phyloP scores from a whole-genome alignment of 1,284 basidiomycete species.

The Taiwanofungus camphoratus region DNA sequence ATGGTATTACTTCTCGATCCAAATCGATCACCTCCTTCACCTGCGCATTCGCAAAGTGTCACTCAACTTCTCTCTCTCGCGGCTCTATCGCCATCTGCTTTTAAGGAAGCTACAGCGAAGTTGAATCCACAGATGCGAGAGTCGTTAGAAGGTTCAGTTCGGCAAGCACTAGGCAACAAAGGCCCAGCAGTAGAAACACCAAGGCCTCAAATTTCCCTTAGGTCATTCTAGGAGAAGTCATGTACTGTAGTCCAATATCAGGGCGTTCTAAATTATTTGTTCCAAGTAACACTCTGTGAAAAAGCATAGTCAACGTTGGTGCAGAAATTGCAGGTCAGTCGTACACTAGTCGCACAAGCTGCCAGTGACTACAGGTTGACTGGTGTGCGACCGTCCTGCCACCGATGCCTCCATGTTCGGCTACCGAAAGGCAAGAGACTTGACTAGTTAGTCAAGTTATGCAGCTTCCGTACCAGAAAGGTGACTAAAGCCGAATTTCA shows the following conservation, averaged over 20 bases:
- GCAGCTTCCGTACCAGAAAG: too few species aligned
- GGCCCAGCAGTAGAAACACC: constrained; percentile 30
- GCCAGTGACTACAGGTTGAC: too few species aligned
- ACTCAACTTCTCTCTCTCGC: constrained; percentile 76
- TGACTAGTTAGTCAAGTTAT: too few species aligned
- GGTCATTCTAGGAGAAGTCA: constrained; percentile 49
- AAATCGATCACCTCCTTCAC: constrained; percentile 36
- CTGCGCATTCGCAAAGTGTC: constrained; percentile 61
- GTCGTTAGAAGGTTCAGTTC: constrained; percentile 72
- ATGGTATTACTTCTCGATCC: constrained; percentile 71
- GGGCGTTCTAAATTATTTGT: constrained; percentile 3
- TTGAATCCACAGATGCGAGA: constrained; percentile 59
- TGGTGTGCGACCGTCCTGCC: too few species aligned
- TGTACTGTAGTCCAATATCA: constrained; percentile 5
- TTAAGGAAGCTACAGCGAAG: constrained; percentile 81
- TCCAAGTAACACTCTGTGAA: too few species aligned
- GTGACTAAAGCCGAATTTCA: too few species aligned
- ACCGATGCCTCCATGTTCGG: too few species aligned
- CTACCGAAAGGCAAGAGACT: too few species aligned
- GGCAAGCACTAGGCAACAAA: constrained; percentile 60
- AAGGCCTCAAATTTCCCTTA: constrained; percentile 77
- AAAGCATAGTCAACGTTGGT: too few species aligned
- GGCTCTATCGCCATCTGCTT: constrained; percentile 65
- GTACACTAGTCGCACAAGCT: too few species aligned
- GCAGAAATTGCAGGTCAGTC: too few species aligned